Percentiles rank a stretch among this genome's conserved stretches.
Evolutionary conservation across 345 rosid genomes (phyloP).

Genomic region (Gossypium australe): DNA sequence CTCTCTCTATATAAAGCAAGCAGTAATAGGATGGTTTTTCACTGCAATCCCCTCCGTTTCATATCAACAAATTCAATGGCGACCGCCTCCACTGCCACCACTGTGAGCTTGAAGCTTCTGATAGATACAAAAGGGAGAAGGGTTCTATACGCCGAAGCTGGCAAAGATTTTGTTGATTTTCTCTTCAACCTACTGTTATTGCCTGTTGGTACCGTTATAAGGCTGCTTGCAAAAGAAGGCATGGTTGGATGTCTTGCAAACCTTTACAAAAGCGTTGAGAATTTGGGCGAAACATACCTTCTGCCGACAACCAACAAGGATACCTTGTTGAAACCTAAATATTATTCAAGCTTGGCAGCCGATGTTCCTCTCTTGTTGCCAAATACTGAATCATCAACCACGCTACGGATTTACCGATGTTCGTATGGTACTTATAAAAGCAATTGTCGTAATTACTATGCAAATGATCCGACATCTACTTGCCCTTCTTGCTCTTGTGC

Average conservation of each 20-base stretch:
- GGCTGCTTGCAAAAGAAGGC: neutral
- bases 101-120: neutral
- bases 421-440: too few relatives aligned
- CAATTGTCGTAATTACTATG: neutral
- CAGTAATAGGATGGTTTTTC: too few relatives aligned
- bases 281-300: conserved; percentile 7
- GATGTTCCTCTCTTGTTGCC: conserved; percentile 5
- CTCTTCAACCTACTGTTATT: too few relatives aligned
- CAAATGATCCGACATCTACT: neutral
- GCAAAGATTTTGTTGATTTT: too few relatives aligned
- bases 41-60: too few relatives aligned
- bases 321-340: neutral
- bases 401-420: neutral
- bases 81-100: neutral
- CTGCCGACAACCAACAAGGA: neutral
- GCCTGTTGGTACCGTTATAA: too few relatives aligned
- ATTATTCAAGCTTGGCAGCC: neutral
- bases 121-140: too few relatives aligned
- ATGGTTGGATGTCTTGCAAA: neutral
- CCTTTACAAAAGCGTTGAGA: conserved; percentile 11
- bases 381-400: neutral
- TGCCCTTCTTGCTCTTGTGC: neutral
- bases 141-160: too few relatives aligned
- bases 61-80: too few relatives aligned
- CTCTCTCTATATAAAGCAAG: neutral